A percentile compares a stretch with the other conserved stretches of the same genome.
Conservation (phyloP, 257 asterid species). For the Leonotis leonurus region DNA sequence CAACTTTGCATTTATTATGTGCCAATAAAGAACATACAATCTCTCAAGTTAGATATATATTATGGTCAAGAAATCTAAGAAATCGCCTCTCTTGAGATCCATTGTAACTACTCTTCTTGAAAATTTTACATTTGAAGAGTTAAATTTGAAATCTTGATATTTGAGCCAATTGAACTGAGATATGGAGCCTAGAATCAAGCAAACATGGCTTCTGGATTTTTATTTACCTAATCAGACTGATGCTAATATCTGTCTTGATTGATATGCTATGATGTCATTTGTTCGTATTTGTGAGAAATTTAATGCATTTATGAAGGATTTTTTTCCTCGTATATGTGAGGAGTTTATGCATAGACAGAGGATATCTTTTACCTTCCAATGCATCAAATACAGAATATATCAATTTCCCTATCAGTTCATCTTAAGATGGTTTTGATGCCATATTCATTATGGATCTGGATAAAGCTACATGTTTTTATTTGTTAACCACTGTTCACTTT, state of each 20-base stretch:
- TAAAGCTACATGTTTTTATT: background rate
- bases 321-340: background rate
- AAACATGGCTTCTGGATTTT: background rate
- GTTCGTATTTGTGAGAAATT: background rate
- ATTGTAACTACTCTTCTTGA: too few relatives aligned
- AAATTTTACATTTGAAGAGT: background rate
- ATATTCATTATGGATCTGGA: background rate
- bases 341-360: background rate
- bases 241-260: constrained; percentile 6
- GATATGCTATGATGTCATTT: background rate
- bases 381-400: background rate
- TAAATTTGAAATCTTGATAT: background rate
- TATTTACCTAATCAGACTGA: background rate
- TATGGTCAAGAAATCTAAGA: background rate
- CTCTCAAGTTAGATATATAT: background rate
- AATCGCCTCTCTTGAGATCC: background rate
- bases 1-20: background rate
- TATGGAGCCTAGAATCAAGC: background rate
- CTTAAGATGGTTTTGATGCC: constrained; percentile 1
- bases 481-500: background rate
- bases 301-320: background rate
- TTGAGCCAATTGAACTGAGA: background rate
- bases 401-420: background rate
- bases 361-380: background rate
- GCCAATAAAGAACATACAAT: background rate